These are phyloP conservation scores for Saxophila tyrrhenica DNA, from an alignment of 495 filamentous ascomycete genomes.

Conservation along the genomic window DNA sequence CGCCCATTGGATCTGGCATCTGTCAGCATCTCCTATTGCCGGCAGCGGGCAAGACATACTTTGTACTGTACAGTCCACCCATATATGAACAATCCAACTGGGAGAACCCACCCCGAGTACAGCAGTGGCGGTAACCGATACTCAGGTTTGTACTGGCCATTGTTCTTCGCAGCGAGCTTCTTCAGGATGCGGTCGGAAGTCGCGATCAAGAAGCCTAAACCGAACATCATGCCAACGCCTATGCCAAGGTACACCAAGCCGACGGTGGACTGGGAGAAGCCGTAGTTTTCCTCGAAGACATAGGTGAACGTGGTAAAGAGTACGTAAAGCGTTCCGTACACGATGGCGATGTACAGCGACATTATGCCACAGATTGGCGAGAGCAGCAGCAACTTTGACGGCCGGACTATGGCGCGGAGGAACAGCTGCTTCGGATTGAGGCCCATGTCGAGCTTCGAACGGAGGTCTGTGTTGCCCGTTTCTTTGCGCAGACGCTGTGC, in stretches of 20 bases:
- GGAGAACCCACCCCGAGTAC: conserved; percentile 43
- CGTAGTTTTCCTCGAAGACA: conserved; percentile 47
- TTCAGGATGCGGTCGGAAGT: conserved; percentile 1
- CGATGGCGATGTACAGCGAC: conserved; percentile 61
- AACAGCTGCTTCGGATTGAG: conserved; percentile 28
- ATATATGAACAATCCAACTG: conserved; percentile 56
- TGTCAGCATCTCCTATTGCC: conserved; percentile 11
- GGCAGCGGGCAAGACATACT: conserved; percentile 10
- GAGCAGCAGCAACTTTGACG: conserved; percentile 39
- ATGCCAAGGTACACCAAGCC: conserved; percentile 28
- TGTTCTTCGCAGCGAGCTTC: conserved; percentile 4
- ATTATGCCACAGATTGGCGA: conserved; percentile 54
- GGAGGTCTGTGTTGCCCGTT: conserved; percentile 25
- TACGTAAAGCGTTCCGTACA: conserved; percentile 70
- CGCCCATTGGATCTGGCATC: conserved; percentile 23
- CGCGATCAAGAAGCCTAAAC: conserved; percentile 13
- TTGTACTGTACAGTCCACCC: conserved; percentile 50
- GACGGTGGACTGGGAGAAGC: conserved; percentile 19
- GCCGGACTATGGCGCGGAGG: conserved; percentile 37
- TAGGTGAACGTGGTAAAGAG: conserved; percentile 62
- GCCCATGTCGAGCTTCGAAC: conserved; percentile 27
- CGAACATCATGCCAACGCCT: conserved; percentile 23
- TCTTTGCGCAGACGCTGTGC: conserved; percentile 21
- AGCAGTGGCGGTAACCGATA: conserved; percentile 62
- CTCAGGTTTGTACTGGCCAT: conserved; percentile 19